Percentiles rank a stretch among this genome's conserved stretches.
These are phyloP conservation scores for Neocatenulostroma microsporum DNA, from an alignment of 2,329 filamentous ascomycete species.

Conservation along the genomic window DNA sequence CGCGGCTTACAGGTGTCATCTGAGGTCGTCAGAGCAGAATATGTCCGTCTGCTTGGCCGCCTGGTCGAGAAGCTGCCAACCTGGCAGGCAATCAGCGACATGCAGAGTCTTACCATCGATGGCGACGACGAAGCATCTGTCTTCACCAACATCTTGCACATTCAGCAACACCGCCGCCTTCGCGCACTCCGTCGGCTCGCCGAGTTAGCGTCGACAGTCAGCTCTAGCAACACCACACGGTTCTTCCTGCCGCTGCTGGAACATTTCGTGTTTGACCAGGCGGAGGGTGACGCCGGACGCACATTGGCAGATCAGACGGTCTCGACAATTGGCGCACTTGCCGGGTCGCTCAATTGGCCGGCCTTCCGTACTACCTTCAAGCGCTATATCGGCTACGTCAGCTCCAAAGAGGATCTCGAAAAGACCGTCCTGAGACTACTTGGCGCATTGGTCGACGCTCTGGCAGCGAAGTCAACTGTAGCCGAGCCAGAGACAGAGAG, in stretches of 20 bases:
- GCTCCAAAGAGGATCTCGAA: conserved; percentile 70
- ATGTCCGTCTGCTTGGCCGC: conserved; percentile 69
- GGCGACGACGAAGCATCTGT: conserved; percentile 77
- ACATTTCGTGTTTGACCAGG: conserved; percentile 82
- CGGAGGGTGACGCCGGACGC: conserved; percentile 67
- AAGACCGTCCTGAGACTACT: conserved; percentile 80
- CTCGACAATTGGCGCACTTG: conserved; percentile 67
- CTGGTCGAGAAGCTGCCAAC: conserved; percentile 62
- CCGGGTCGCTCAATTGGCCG: conserved; percentile 74
- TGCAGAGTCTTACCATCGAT: conserved; percentile 60
- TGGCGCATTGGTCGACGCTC: conserved; percentile 69
- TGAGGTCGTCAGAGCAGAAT: conserved; percentile 77
- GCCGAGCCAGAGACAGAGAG: neutral
- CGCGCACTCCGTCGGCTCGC: conserved; percentile 74
- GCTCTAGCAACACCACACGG: conserved; percentile 70
- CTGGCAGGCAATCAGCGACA: conserved; percentile 65
- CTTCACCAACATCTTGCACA: conserved; percentile 87
- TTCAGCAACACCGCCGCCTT: conserved; percentile 76
- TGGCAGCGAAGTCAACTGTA: conserved; percentile 37
- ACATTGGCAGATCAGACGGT: conserved; percentile 81
- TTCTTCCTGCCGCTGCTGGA: conserved; percentile 89
- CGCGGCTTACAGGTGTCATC: conserved; percentile 65
- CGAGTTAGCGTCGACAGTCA: conserved; percentile 58
- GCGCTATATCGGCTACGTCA: conserved; percentile 74
- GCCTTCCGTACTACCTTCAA: conserved; percentile 81